phyloP scores from a whole-genome alignment of 148 eudicot species.

The Silene uniflora region DNA sequence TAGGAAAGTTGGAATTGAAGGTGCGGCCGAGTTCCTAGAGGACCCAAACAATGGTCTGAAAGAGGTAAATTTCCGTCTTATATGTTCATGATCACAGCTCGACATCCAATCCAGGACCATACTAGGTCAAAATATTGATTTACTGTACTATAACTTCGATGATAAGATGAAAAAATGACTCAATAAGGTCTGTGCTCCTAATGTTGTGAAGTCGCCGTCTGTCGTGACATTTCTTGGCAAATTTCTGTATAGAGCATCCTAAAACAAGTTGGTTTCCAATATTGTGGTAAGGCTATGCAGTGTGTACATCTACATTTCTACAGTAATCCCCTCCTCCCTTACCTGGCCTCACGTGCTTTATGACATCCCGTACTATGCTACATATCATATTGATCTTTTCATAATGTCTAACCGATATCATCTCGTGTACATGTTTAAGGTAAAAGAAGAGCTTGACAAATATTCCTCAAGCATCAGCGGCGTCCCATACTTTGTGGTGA shows the following conservation, averaged over 20 bases:
- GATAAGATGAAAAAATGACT: not conserved
- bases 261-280: not conserved
- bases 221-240: not conserved
- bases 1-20: constrained; percentile 73
- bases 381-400: not conserved
- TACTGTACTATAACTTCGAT: not conserved
- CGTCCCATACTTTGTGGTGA: constrained; percentile 72
- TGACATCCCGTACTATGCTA: not conserved
- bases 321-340: not conserved
- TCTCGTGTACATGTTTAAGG: constrained; percentile 37
- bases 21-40: constrained; percentile 81
- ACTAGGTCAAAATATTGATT: not conserved
- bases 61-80: constrained; percentile 47
- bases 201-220: not conserved
- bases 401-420: not conserved
- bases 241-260: no score
- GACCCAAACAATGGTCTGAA: constrained; percentile 68
- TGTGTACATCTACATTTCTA: not conserved
- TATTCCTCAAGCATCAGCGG: constrained; percentile 54
- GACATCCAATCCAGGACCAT: not conserved
- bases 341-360: no score
- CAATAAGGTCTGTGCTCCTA: not conserved
- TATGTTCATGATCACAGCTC: not conserved
- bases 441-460: constrained; percentile 66
- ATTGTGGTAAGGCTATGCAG: not conserved